These are phyloP conservation scores for Raddia guianensis DNA, from an alignment of 176 grass and related monocot species.

Conservation along the genomic window DNA sequence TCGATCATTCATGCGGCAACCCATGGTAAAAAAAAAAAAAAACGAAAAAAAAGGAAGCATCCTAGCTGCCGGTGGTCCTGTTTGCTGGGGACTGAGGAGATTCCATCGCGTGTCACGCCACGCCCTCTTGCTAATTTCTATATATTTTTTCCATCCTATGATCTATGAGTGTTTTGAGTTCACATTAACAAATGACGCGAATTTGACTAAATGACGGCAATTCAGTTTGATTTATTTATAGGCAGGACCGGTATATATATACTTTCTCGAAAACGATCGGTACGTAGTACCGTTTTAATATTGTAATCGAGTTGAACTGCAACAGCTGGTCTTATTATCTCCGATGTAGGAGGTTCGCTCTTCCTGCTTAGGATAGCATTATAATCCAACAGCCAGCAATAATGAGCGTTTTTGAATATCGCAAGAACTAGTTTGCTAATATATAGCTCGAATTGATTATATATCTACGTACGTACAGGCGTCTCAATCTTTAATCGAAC, in stretches of 20 bases:
- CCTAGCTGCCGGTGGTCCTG: neutral
- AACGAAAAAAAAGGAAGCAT: too few relatives aligned
- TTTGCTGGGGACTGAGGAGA: neutral
- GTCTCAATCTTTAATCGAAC: neutral
- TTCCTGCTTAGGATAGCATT: constrained; percentile 11
- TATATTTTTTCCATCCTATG: neutral
- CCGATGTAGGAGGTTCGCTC: neutral
- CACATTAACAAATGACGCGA: constrained; percentile 17
- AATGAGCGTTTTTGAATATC: constrained; percentile 16
- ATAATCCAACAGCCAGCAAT: constrained; percentile 28
- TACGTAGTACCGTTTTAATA: neutral
- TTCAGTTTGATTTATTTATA: neutral
- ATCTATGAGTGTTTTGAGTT: constrained; percentile 21
- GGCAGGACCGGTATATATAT: neutral
- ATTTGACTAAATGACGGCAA: constrained; percentile 24
- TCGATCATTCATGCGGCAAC: too few relatives aligned
- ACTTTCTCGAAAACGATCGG: neutral
- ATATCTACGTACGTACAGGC: neutral
- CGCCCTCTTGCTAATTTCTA: neutral
- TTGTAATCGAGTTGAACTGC: constrained; percentile 13
- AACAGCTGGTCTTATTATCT: neutral
- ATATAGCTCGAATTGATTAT: constrained; percentile 15
- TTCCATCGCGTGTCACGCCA: neutral
- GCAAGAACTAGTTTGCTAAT: neutral
- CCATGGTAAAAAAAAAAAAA: too few relatives aligned